Evolutionary conservation across 345 rosid species (phyloP), one percentile per base, ranked within the genome.

Genomic region (Rhizophora apiculata): DNA sequence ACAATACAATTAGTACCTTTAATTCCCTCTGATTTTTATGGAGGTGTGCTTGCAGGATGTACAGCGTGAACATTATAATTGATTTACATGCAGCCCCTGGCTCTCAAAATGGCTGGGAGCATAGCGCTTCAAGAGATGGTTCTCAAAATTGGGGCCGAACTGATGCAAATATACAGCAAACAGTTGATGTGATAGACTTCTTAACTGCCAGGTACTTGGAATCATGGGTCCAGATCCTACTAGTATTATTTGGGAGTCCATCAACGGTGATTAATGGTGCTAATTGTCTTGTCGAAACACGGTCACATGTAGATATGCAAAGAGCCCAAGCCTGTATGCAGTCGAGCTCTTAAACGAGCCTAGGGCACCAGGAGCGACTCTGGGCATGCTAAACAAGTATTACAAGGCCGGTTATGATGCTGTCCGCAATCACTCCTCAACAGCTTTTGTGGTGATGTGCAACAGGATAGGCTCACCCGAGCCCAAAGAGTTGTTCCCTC

Each of bases 71-170:
- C 56, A 71, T 86, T 32, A 62, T 83, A 60, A 74, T 86, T 36
- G 93, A 88, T 66, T 68, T 86, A 11, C 93, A 88, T 70, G 89
- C 90, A 3, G 90, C 90, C 30, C 90, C 88, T 0, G 90, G 76
- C 29, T 88, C 90, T 29, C 93, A 86, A 54, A 88, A 86, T 64
- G 93, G 89, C 0, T 63, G 11, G 22, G 87, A 86, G 15, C 93
- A 84, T 59, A 84, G 90, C 72, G 31, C 82, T 22, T 73, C 87
- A 0, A 82, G 87, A 73, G 93, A 88, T 62, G 81, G 87, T 3
- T 84, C 84, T n/a, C 87, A 81, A 53, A 85, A 84, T 65, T 86
- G 89, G 89, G 90, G 89, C 8, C 51, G 39, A 53, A 81, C 89
- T 4, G 85, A 84, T 16, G 72, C 64, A 18, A 86, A 62, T 71